Evolutionary conservation across 176 grass and related monocot species (phyloP), one percentile per base, ranked within the genome.

Genomic region (Zoysia japonica): DNA sequence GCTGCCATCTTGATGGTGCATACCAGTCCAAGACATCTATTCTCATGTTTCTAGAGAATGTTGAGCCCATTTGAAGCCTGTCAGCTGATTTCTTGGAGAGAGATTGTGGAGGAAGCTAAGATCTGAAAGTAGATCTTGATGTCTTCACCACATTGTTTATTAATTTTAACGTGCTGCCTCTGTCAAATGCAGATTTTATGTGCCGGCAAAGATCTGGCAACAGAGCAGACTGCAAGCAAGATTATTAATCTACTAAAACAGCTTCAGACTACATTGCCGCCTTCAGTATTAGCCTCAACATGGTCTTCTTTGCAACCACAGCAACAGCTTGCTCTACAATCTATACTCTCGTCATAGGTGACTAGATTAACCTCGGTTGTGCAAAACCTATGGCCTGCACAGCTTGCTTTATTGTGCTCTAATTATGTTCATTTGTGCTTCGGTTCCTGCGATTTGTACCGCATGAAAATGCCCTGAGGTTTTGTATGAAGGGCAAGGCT

Each of bases 251-350:
- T 93, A n/a, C 82, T 93, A 71, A 93, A 80, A 35, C 91, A 90
- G 68, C 88, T 93, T 65, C 91, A 90, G 51, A 85, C 78, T 57
- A 90, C 86, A 7, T 60, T 93, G 85, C 91, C 91, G 35, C 91
- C 91, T n/a, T 74, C 91, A 45, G 83, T 93, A 51, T 87, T 94
- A 41, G 92, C 92, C 61, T 94, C 88, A 16, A 91, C 92, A 67
- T 94, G 88, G 86, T 94, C 92, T 70, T 86, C 86, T 47, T 78
- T 93, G 73, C 88, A 93, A 74, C 91, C 88, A 69, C 92, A 94
- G 68, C 88, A 94, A 62, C 88, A 88, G n/a, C 88, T 88, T 45
- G 85, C 80, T 1, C 77, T 94, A 72, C 88, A 94, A 41, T 88
- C 88, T 35, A 72, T 90, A 16, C 69, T 94, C 40, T 84, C 92